Conservation (phyloP, 2,329 filamentous ascomycete species). For the Penicillium decumbens region DNA sequence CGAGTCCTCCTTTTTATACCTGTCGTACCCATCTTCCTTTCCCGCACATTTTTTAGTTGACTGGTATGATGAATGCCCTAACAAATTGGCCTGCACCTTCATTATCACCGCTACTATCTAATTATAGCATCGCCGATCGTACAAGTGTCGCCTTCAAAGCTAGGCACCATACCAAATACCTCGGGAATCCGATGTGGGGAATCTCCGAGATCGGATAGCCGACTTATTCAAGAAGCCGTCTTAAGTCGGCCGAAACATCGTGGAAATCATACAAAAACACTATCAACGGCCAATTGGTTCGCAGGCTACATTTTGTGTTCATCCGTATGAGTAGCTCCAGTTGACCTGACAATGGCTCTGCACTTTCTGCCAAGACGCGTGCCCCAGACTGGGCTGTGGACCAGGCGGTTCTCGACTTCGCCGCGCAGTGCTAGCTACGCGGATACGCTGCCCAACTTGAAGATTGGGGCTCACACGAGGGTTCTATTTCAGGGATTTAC, state of each 20-base stretch:
- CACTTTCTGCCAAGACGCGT: constrained; percentile 21
- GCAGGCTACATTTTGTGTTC: neutral
- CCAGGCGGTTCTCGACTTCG: constrained; percentile 32
- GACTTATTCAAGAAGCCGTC: constrained; percentile 13
- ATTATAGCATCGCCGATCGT: neutral
- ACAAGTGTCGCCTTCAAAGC: neutral
- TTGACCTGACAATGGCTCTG: constrained; percentile 16
- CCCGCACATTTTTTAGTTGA: too few relatives aligned
- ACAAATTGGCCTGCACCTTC: too few relatives aligned
- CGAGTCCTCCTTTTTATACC: neutral
- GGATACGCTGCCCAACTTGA: constrained; percentile 62
- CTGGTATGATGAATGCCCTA: too few relatives aligned
- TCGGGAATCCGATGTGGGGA: constrained; percentile 11
- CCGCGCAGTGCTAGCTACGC: constrained; percentile 43
- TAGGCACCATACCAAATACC: neutral
- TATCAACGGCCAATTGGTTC: neutral
- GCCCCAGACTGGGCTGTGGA: constrained; percentile 8
- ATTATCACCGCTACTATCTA: neutral
- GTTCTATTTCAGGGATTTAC: constrained; percentile 71
- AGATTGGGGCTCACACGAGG: constrained; percentile 61
- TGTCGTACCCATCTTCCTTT: neutral
- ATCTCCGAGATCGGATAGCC: constrained; percentile 17
- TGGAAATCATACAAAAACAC: neutral
- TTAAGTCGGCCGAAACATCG: neutral
- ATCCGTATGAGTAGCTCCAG: neutral